phyloP scores from a whole-genome alignment of 371 early-diverging fungal genomes.

The Haplosporangium sp. region DNA sequence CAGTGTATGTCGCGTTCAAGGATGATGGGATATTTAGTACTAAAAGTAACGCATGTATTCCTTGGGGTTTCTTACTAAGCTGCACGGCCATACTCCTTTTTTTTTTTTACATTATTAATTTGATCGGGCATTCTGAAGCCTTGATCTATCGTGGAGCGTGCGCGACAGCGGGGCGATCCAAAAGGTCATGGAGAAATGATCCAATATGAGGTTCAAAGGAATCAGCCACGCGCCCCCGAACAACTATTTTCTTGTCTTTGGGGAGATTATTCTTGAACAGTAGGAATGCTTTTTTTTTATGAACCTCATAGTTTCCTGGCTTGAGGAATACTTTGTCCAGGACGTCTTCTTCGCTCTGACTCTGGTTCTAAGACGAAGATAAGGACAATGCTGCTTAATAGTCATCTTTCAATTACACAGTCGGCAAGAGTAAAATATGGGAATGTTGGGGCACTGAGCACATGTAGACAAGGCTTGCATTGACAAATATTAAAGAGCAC shows the following conservation, averaged over 20 bases:
- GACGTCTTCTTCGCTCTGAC: no score
- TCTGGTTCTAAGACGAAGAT: no score
- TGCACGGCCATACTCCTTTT: neutral
- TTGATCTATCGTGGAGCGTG: constrained; percentile 29
- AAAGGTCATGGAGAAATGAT: constrained; percentile 10
- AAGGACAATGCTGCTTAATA: no score
- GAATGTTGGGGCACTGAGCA: no score
- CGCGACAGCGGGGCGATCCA: constrained; percentile 25
- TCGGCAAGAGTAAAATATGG: no score
- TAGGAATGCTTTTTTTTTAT: neutral
- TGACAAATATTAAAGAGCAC: no score
- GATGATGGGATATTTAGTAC: constrained; percentile 19
- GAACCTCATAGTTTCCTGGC: no score
- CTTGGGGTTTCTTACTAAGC: neutral
- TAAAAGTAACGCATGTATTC: constrained; percentile 27
- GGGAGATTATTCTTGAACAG: constrained; percentile 11
- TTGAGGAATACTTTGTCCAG: no score
- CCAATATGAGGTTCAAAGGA: constrained; percentile 4
- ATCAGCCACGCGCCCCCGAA: constrained; percentile 28
- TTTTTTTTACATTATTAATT: constrained; percentile 12
- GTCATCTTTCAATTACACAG: no score
- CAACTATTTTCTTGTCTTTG: constrained; percentile 30
- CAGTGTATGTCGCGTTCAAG: constrained; percentile 28
- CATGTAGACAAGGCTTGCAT: no score
- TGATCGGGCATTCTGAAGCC: constrained; percentile 15